phyloP scores from a whole-genome alignment of 257 asterid genomes.

The Handroanthus guayacan region DNA sequence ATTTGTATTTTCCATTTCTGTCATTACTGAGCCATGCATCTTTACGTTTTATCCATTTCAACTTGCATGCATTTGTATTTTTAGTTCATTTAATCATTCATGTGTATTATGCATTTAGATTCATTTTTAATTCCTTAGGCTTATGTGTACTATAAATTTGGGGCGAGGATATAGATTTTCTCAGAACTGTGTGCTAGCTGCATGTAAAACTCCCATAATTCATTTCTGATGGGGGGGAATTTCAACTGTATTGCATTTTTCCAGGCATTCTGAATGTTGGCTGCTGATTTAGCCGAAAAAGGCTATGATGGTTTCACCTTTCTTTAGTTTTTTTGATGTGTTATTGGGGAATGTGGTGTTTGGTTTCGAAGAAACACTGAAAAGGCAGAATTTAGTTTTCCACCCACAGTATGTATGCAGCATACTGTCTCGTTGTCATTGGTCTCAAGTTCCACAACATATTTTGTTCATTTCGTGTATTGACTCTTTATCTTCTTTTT shows the following conservation, averaged over 20 bases:
- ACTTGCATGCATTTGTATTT: background rate
- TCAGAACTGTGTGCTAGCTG: background rate
- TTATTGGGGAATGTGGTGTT: background rate
- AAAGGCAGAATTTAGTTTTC: background rate
- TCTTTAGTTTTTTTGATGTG: background rate
- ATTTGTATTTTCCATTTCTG: constrained; percentile 5
- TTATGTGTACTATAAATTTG: background rate
- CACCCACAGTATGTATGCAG: background rate
- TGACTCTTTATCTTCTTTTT: background rate
- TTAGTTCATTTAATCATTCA: too few relatives aligned
- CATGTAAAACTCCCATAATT: background rate
- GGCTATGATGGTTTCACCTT: background rate
- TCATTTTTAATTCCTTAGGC: background rate
- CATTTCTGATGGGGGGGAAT: background rate
- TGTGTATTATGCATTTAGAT: background rate
- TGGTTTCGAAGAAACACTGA: constrained; percentile 5
- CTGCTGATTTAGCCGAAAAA: background rate
- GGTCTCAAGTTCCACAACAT: background rate
- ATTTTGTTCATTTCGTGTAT: constrained; percentile 1
- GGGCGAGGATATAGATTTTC: constrained; percentile 1
- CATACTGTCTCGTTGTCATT: constrained; percentile 1
- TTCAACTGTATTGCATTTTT: background rate
- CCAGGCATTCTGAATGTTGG: background rate
- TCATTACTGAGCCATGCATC: background rate
- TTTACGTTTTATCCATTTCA: background rate